Conservation (phyloP, 768 basidiomycete species). For the Suillus variegatus region DNA sequence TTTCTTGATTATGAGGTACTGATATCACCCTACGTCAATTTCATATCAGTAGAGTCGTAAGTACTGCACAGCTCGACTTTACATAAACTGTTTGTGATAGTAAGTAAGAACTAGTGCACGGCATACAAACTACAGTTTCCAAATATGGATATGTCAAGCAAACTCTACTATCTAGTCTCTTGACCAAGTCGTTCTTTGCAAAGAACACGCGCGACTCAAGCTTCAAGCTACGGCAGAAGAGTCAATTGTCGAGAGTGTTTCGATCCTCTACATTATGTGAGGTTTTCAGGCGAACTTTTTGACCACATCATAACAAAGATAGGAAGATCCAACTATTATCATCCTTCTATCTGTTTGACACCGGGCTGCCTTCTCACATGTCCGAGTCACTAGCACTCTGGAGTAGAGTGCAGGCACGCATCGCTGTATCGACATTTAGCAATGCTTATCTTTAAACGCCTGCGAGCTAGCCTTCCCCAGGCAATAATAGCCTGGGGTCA, state of each 20-base stretch:
- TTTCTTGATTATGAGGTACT: not conserved
- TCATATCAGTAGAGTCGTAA: not conserved
- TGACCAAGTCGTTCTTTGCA: not conserved
- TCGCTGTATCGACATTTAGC: not conserved
- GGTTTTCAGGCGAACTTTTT: not conserved
- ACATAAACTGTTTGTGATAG: too few species aligned
- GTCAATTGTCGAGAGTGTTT: not conserved
- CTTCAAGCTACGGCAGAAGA: not conserved
- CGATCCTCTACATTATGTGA: not conserved
- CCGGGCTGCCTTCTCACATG: not conserved
- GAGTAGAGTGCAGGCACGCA: not conserved
- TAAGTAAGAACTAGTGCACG: too few species aligned
- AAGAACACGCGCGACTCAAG: not conserved
- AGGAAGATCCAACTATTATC: not conserved
- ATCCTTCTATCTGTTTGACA: not conserved
- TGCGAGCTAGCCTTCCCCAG: not conserved
- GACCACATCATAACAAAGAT: not conserved
- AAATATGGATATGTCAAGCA: not conserved
- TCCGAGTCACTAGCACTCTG: not conserved
- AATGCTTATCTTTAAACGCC: not conserved
- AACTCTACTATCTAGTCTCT: too few species aligned
- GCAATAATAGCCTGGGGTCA: not conserved
- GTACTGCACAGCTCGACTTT: too few species aligned
- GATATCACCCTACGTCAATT: not conserved
- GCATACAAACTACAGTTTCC: not conserved